Evolutionary conservation across 2,329 filamentous ascomycete species (phyloP), one percentile per base, ranked within the genome.

Genomic region (Aspergillus novoparasiticus): DNA sequence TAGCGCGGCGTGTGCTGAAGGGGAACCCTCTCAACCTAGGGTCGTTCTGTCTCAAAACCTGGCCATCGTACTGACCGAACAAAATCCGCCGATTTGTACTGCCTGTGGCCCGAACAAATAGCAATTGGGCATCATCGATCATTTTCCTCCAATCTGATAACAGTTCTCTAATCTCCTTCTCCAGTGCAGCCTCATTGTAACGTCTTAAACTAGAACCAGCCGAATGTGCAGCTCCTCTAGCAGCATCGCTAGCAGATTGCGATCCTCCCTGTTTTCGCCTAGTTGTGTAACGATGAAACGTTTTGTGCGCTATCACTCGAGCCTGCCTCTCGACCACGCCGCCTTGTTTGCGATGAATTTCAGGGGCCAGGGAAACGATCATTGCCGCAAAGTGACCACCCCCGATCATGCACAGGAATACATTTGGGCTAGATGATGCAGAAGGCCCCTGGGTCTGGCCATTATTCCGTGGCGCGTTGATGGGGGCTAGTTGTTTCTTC

Each of bases 381-480:
- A 98, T 98, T 57, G 92, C 95, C 0, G 95, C 95, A 74, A 99
- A 99, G 76, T 99, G 95, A 0, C 95, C 95, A 64, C 95, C 95
- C 28, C 95, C 95, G 57, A 99, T 96, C 95, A 99, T 99, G 79
- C 94, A 98, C 55, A 99, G 86, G 75, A 99, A 98, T 57, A 97
- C 88, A 75, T 98, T 94, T 2, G 93, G 92, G 9, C 90, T 89
- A 28, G 88, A 62, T 23, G 69, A 43, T 43, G 83, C 79, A 2
- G 85, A 81, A 64, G 85, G 66, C n/a, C 66, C 64, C 28, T 68
- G 77, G 26, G 79, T 71, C 3, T 76, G 70, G 21, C 71, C 68
- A 70, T 78, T 72, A 68, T 78, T 77, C 21, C 69, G 61, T 23
- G 71, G 74, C 6, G 78, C 76, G 39, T 82, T 77, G 59, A 82